Conservation (phyloP, 139 green algal genomes). For the Chlorella sp. region DNA sequence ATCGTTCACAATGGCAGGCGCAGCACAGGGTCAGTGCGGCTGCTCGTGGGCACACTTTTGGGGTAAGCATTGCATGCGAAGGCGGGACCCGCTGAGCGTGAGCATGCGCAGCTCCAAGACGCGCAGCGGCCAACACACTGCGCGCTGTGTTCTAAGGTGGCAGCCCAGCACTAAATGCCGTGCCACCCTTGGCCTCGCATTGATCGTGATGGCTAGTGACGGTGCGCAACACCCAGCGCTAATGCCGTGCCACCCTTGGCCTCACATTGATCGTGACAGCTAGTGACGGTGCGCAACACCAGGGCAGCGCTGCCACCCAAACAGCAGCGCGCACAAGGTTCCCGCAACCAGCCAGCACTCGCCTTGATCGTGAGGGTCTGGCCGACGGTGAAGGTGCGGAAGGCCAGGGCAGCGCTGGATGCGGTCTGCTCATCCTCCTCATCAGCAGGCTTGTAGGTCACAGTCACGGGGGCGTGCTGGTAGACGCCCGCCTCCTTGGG, state of each 20-base stretch:
- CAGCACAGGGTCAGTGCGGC: no score
- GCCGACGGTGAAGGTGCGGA: slow-evolving; percentile 22
- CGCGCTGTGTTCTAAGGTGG: no score
- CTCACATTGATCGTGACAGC: not conserved
- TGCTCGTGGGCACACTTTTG: no score
- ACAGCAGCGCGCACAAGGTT: no score
- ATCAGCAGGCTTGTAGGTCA: slow-evolving; percentile 28
- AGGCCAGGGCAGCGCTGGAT: not conserved
- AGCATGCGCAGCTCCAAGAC: not conserved
- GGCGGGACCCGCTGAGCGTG: not conserved
- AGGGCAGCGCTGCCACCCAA: not conserved
- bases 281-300: slow-evolving; percentile 16
- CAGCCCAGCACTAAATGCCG: not conserved
- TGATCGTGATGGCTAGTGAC: slow-evolving; percentile 3
- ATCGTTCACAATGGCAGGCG: not conserved
- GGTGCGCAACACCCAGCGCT: slow-evolving; percentile 5
- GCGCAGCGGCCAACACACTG: not conserved
- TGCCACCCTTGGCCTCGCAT: no score
- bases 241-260: no score
- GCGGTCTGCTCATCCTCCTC: slow-evolving; percentile 9
- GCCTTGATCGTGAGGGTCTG: slow-evolving; percentile 15
- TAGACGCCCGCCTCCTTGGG: not conserved
- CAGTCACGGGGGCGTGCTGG: not conserved
- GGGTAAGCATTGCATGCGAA: no score
- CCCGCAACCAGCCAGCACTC: not conserved